Percentiles rank a stretch among this genome's conserved stretches.
phyloP scores from a whole-genome alignment of 2,329 filamentous ascomycete species.

The Blastomyces parvus region DNA sequence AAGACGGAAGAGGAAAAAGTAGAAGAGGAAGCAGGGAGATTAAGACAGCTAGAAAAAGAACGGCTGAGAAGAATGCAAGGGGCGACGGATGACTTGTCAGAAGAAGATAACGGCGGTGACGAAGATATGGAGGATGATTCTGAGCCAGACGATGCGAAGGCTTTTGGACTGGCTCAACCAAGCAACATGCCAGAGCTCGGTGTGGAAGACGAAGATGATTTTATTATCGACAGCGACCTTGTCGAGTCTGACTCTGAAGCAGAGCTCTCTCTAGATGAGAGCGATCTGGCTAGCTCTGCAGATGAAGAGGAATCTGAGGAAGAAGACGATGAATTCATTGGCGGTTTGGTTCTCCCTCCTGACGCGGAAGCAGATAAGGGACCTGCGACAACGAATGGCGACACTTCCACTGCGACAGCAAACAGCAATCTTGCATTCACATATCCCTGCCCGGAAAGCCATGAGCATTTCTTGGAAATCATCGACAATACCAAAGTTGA shows the following conservation, averaged over 20 bases:
- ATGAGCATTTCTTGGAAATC: slow-evolving; percentile 61
- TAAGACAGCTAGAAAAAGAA: slow-evolving; percentile 75
- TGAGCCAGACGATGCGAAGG: slow-evolving; percentile 47
- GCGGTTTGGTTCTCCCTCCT: slow-evolving; percentile 48
- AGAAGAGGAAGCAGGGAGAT: slow-evolving; percentile 62
- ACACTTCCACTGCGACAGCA: slow-evolving; percentile 39
- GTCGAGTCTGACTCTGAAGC: slow-evolving; percentile 66
- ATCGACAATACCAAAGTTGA: slow-evolving; percentile 52
- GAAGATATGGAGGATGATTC: slow-evolving; percentile 40
- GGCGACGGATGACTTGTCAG: slow-evolving; percentile 53
- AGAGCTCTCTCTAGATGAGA: slow-evolving; percentile 34
- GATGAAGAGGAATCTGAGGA: slow-evolving; percentile 51
- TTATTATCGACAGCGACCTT: slow-evolving; percentile 79
- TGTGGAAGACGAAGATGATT: slow-evolving; percentile 91
- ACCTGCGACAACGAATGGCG: not conserved
- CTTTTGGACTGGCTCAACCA: slow-evolving; percentile 52
- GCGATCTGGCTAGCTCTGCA: slow-evolving; percentile 21
- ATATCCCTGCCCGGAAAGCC: slow-evolving; percentile 72
- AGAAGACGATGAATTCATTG: slow-evolving; percentile 63
- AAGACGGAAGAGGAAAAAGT: slow-evolving; percentile 84
- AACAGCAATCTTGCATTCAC: slow-evolving; percentile 61
- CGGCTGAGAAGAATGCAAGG: slow-evolving; percentile 80
- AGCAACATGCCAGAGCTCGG: slow-evolving; percentile 43
- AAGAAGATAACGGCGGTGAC: slow-evolving; percentile 31
- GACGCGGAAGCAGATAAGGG: slow-evolving; percentile 30